Base-by-base conservation (phyloP, 2,329 filamentous ascomycete species). In the Epichloe brachyelytri region DNA sequence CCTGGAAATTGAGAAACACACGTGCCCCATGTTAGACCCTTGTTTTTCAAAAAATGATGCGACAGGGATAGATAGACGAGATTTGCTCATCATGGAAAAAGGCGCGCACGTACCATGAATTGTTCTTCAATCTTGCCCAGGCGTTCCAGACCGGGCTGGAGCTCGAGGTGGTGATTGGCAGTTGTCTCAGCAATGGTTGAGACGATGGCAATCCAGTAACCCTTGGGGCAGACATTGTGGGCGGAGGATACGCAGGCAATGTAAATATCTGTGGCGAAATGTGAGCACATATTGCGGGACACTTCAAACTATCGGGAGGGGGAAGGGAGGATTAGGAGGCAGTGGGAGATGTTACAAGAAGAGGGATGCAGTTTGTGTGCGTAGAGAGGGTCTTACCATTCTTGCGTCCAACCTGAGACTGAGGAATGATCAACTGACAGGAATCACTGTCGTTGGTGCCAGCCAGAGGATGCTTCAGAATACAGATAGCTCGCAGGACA, bases 211-310 rank as follows among this genome's bases (percentile, higher is more conserved):
- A 98, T 88, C 77, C 94, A 98, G 80, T 96, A 97, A 55, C 91
- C 91, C 79, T 95, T 95, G 62, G 94, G 93, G 75, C 91, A 97
- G 61, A 98, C 94, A 63, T 95, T 97, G 76, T 98, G 94, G 38
- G 90, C 88, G 39, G 88, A 88, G 1, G 90, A 96, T 53, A 98
- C 89, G 67, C 93, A 86, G 52, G 93, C 91, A 65, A 98, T 85
- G 77, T 98, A 98, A 64, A 98, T 90, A 65, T 97, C 88, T 93
- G 57, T 14, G 5, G 11, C 7, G 20, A 20, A 20, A n/a, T 43
- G 30, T 43, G 3, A 48, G 26, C 38, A 48, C 39, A 22, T 6
- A 3, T 11, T 22, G 40, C 40, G 40, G 8, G 30, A 11, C 3
- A 30, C 30, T 30, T 30, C 30, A 30, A 30, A 30, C 30, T 30